Percentiles rank a stretch among this genome's conserved stretches.
Conservation (phyloP, 2,329 filamentous ascomycete species). For the Aspergillus ochraceus region DNA sequence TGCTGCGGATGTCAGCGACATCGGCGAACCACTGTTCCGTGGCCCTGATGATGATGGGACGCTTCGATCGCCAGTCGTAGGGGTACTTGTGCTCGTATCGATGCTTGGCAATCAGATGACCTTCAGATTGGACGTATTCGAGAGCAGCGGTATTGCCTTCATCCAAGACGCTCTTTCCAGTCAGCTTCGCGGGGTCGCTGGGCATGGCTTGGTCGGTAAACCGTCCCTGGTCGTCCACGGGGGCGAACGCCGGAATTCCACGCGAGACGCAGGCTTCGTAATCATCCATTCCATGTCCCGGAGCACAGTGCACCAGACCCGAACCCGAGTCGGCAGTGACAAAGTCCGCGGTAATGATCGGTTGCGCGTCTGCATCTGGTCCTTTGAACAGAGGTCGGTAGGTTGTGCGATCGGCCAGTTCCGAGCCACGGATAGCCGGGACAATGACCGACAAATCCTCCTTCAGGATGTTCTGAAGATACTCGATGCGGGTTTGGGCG, state of each 20-base stretch:
- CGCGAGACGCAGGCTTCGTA: slow-evolving; percentile 76
- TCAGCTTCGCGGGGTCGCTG: slow-evolving; percentile 64
- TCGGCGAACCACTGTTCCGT: slow-evolving; percentile 99
- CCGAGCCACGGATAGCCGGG: slow-evolving; percentile 61
- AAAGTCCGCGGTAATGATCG: slow-evolving; percentile 80
- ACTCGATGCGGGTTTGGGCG: slow-evolving; percentile 67
- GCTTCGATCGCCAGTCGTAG: slow-evolving; percentile 95
- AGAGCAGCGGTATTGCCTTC: slow-evolving; percentile 71
- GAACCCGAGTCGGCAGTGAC: slow-evolving; percentile 89
- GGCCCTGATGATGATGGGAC: slow-evolving; percentile 84
- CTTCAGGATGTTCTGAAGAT: slow-evolving; percentile 52
- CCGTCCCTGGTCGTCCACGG: slow-evolving; percentile 75
- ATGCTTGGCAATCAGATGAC: slow-evolving; percentile 67
- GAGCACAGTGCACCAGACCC: slow-evolving; percentile 90
- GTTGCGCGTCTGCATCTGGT: slow-evolving; percentile 57
- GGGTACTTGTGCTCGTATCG: slow-evolving; percentile 88
- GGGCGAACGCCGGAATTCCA: slow-evolving; percentile 74
- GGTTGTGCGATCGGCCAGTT: slow-evolving; percentile 61
- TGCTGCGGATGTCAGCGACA: slow-evolving; percentile 75
- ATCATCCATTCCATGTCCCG: slow-evolving; percentile 95
- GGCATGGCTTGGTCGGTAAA: slow-evolving; percentile 82
- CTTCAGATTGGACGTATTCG: slow-evolving; percentile 61
- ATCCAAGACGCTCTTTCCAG: slow-evolving; percentile 69
- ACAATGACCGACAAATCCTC: slow-evolving; percentile 54
- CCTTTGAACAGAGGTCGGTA: slow-evolving; percentile 73